phyloP scores from a whole-genome alignment of 2,329 filamentous ascomycete genomes.

The Coleophoma eucalyptorum region DNA sequence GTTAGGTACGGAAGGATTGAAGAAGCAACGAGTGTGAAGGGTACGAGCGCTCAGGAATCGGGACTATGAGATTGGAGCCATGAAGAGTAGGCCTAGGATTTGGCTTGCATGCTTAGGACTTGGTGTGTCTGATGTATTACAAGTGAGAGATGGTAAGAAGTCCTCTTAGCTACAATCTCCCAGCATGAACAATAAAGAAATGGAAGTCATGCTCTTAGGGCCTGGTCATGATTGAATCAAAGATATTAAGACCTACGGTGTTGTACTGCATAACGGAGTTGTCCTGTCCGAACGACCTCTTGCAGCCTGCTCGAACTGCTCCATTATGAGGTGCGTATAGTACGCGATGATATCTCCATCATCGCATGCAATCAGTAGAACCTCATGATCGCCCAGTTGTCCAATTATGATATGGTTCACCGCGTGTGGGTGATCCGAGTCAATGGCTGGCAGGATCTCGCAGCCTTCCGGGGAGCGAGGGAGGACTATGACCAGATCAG shows the following conservation, averaged over 20 bases:
- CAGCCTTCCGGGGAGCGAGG: slow-evolving; percentile 32
- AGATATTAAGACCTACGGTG: background rate
- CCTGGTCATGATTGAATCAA: background rate
- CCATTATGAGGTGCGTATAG: slow-evolving; percentile 41
- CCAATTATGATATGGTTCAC: slow-evolving; percentile 69
- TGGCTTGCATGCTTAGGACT: slow-evolving; percentile 13
- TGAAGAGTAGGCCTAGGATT: background rate
- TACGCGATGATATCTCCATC: slow-evolving; percentile 74
- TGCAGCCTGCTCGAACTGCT: background rate
- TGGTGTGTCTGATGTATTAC: background rate
- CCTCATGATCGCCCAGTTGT: slow-evolving; percentile 65
- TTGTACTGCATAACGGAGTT: background rate
- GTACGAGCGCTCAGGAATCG: no score
- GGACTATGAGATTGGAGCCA: background rate
- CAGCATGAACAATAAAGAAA: background rate
- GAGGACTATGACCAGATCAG: slow-evolving; percentile 48
- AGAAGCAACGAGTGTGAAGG: background rate
- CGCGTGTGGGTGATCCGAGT: slow-evolving; percentile 48
- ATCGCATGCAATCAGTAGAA: slow-evolving; percentile 65
- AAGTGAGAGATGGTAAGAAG: background rate
- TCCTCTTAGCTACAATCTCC: background rate
- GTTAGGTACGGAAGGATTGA: background rate
- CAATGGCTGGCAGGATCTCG: slow-evolving; percentile 49
- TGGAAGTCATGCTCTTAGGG: no score
- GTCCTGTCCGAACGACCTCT: slow-evolving; percentile 1